Conservation (phyloP, 352 stramenopile genomes). For the Plasmopara muralis region DNA sequence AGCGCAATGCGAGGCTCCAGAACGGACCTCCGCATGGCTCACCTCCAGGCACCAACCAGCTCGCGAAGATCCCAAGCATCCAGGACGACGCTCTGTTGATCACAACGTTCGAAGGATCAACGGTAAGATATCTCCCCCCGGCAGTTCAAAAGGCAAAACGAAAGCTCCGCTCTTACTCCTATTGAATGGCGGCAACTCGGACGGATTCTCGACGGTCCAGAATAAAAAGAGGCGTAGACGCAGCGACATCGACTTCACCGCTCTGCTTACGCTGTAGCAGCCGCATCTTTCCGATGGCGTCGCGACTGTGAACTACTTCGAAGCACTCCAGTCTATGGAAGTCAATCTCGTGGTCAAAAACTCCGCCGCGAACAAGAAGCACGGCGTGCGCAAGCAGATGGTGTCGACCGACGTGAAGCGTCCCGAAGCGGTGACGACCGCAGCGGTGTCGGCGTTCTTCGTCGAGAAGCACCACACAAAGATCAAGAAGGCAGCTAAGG, state of each 20-base stretch:
- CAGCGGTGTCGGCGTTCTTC: not conserved
- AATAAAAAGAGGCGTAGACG: not conserved
- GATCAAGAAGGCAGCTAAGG: not conserved
- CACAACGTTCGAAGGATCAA: not conserved
- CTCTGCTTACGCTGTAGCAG: not conserved
- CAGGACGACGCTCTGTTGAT: not conserved
- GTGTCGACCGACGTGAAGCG: not conserved
- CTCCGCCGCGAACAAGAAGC: not conserved
- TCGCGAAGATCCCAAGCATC: not conserved
- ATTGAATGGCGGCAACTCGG: not conserved
- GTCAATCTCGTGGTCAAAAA: not conserved
- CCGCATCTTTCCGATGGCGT: not conserved
- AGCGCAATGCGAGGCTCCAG: not conserved
- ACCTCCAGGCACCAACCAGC: not conserved
- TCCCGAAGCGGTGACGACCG: not conserved
- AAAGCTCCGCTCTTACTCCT: not conserved
- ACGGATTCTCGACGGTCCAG: not conserved
- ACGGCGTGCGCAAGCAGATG: not conserved
- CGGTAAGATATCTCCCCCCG: not conserved
- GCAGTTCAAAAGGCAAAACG: not conserved
- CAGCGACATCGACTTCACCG: not conserved
- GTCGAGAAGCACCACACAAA: not conserved
- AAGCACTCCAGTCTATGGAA: not conserved
- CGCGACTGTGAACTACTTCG: not conserved
- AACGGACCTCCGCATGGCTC: not conserved